phyloP scores from a whole-genome alignment of 306 rosid genomes.

The Nissolia schottii region DNA sequence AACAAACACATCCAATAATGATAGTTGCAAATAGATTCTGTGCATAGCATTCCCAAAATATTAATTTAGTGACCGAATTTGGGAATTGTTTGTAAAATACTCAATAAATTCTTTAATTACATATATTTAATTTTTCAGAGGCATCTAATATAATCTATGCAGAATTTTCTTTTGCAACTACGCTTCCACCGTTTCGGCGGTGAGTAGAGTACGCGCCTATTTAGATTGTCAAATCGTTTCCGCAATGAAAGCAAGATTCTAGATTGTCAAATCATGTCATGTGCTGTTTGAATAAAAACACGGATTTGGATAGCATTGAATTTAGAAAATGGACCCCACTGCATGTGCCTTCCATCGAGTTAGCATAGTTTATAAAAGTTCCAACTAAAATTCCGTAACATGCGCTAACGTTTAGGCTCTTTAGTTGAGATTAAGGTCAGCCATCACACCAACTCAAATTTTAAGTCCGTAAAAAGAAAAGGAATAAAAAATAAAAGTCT shows the following conservation, averaged over 20 bases:
- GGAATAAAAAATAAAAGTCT: not conserved
- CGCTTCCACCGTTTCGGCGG: no score
- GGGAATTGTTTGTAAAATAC: no score
- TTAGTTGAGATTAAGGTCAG: slow-evolving; percentile 28
- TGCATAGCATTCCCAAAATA: no score
- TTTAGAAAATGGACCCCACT: slow-evolving; percentile 12
- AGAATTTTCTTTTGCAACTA: no score
- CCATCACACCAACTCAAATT: not conserved
- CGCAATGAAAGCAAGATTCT: not conserved
- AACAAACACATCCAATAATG: not conserved
- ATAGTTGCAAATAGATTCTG: not conserved
- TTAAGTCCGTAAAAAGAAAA: not conserved
- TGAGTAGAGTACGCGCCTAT: not conserved
- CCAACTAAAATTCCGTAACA: slow-evolving; percentile 26
- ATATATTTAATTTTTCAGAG: no score
- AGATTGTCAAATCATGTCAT: slow-evolving; percentile 22
- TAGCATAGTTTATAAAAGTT: not conserved
- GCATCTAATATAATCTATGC: no score
- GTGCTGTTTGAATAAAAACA: not conserved
- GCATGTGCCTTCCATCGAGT: slow-evolving; percentile 37
- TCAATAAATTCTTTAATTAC: no score
- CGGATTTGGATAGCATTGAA: not conserved
- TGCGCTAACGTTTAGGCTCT: slow-evolving; percentile 20
- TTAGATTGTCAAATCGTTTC: not conserved
- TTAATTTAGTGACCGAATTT: no score